Evolutionary conservation across 2,329 filamentous ascomycete species (phyloP), one percentile per base, ranked within the genome.

Genomic region (Apiospora saccharicola): DNA sequence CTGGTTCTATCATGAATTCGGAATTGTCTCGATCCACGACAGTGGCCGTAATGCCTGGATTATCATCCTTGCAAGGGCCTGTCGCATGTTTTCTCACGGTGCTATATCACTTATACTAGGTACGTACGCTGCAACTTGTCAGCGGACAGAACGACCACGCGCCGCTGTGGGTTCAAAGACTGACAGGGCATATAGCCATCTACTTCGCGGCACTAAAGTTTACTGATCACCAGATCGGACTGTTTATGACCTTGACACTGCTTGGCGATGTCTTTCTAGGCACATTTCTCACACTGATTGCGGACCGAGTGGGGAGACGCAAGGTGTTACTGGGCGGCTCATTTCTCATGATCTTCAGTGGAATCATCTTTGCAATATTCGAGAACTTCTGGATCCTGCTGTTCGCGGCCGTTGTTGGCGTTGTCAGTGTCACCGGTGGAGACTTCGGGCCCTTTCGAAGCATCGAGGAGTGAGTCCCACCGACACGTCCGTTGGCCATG

Each of bases 371-470:
- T 78, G 87, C 87, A 0, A 67, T 84, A 0, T 85, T 77, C 73
- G 82, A 83, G 8, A 87, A 86, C 72, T 92, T 88, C 77, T 91
- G 89, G 89, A 74, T 90, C 1, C 79, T 92, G 70, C 83, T 92
- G 10, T 73, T 81, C 13, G 90, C 90, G 1, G 88, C 88, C 30
- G 83, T 92, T 22, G 74, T 91, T 10, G 90, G 90, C 6, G 89
- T 92, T 68, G 89, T 92, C 46, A 91, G 88, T 78, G 86, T 90
- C 0, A 90, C 83, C 2, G 91, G 91, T 8, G 87, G 89, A 22
- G 91, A 93, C 75, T 91, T 92, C 77, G 91, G 91, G 0, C 91
- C 91, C 0, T 93, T 93, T 75, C 84, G 90, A 49, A 89, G 89
- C 4, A 89, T 93, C 44, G 91, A 93, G 77, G 90, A 93, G 82